Percentiles rank a stretch among this genome's conserved stretches.
These are phyloP conservation scores for Thalassiosira mediterranea DNA, from an alignment of 352 stramenopile genomes.

Conservation along the genomic window DNA sequence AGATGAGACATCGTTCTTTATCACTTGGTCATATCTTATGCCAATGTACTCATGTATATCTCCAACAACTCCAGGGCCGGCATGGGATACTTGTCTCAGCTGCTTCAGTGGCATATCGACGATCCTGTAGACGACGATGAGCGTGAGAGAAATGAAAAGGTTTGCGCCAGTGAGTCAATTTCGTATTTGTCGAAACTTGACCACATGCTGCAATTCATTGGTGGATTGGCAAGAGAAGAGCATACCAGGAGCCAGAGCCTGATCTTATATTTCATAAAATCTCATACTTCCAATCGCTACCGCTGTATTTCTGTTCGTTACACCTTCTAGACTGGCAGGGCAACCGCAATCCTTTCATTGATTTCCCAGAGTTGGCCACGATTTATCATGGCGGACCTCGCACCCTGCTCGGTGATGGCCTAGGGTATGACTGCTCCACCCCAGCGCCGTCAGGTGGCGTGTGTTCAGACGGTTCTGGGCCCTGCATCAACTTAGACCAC, in stretches of 20 bases:
- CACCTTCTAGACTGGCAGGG: constrained; percentile 67
- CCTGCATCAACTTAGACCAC: not conserved
- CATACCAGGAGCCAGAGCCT: too few species aligned
- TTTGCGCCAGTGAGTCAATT: constrained; percentile 49
- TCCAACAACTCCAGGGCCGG: too few species aligned
- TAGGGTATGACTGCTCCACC: constrained; percentile 31
- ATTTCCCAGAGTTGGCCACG: constrained; percentile 77
- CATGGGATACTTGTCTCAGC: constrained; percentile 65
- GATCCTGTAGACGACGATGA: constrained; percentile 71
- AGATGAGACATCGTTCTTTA: too few species aligned
- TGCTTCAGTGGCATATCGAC: constrained; percentile 76
- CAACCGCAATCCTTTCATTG: constrained; percentile 85
- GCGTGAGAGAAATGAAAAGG: constrained; percentile 60
- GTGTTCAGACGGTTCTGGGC: not conserved
- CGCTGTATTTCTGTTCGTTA: not conserved
- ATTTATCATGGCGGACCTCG: constrained; percentile 37
- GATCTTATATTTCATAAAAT: too few species aligned
- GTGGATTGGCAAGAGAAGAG: too few species aligned
- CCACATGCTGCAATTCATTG: too few species aligned
- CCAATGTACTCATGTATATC: too few species aligned
- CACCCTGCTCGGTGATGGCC: constrained; percentile 9
- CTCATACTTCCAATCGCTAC: not conserved
- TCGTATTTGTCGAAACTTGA: not conserved
- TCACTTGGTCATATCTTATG: too few species aligned
- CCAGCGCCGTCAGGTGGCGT: not conserved